Base-by-base conservation (phyloP, 257 asterid genomes). In the Solanum medicagineum region DNA sequence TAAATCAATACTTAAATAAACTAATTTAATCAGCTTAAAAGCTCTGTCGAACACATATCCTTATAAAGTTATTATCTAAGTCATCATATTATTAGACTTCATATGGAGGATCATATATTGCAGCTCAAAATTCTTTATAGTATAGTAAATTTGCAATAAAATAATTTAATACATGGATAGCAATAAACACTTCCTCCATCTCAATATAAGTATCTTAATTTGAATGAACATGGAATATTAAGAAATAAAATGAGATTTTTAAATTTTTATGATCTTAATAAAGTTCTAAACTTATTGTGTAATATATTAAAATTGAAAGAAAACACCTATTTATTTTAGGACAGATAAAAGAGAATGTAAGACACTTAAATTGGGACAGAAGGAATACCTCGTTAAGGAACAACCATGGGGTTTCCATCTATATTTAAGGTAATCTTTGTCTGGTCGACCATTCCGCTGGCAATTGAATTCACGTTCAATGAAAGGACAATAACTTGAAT, bases 361-460 rank as follows among this genome's bases (percentile, higher is more conserved):
- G 14, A 4, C 7, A 59, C 1, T 20, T 59, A 59, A 20, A 59
- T 59, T 0, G 29, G 20, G 32, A 22, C 15, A n/a, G 0, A 57
- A 24, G 20, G 1, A 0, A 13, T 32, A 5, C 22, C 96, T 93
- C 45, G 91, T 73, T 80, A 94, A 83, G 88, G 60, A 65, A 87
- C 98, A 93, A 87, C 80, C 89, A 71, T 60, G 88, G 74, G 99
- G 98, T 56, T 92, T 94, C 99, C 99, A 95, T 56, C 87, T 85
- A 92, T 94, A 95, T 49, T 63, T 80, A 68, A 90, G 94, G 91
- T 93, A 95, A 82, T 83, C 57, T 15, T 87, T 42, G 49, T 95
- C 98, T 40, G 92, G 88, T 74, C 99, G 97, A 84, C 97, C 99
- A 77, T 95, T 95, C 4, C 87, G 88, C 53, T 13, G 89, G 93